Percentiles rank a stretch among this genome's conserved stretches.
phyloP scores from a whole-genome alignment of 176 grass and related monocot species.

The Rhynchospora pubera region DNA sequence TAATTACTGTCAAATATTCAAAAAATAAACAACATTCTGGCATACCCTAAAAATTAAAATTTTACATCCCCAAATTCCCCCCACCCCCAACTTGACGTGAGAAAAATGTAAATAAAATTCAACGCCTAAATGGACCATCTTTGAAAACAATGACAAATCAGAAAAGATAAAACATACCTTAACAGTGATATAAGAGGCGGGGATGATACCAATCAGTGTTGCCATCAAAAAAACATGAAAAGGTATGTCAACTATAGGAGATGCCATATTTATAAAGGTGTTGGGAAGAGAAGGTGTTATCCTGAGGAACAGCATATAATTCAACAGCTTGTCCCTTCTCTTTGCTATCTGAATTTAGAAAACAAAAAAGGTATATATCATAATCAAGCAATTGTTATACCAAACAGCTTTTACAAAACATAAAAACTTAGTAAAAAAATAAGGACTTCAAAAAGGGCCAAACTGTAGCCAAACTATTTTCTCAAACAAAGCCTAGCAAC shows the following conservation, averaged over 20 bases:
- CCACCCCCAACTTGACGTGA: background rate
- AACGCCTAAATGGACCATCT: background rate
- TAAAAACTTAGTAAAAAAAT: constrained; percentile 29
- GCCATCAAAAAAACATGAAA: constrained; percentile 97
- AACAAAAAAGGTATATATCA: background rate
- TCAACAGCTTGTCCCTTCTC: constrained; percentile 83
- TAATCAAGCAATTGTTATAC: background rate
- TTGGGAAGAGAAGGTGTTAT: constrained; percentile 97
- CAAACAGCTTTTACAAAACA: background rate
- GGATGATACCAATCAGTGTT: constrained; percentile 78
- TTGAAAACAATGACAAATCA: constrained; percentile 7
- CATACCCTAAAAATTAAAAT: background rate
- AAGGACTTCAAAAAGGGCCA: background rate
- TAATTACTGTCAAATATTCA: background rate
- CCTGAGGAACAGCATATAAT: constrained; percentile 98
- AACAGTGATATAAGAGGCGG: constrained; percentile 96
- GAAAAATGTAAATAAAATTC: background rate
- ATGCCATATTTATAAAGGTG: constrained; percentile 99
- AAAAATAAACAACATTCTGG: background rate
- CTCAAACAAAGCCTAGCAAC: background rate
- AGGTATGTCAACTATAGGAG: constrained; percentile 95
- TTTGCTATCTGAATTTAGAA: constrained; percentile 60
- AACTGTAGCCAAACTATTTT: too few relatives aligned
- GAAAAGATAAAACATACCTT: constrained; percentile 47
- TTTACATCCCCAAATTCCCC: background rate